Evolutionary conservation across 306 rosid species (phyloP).

Genomic region (Rosa rugosa): DNA sequence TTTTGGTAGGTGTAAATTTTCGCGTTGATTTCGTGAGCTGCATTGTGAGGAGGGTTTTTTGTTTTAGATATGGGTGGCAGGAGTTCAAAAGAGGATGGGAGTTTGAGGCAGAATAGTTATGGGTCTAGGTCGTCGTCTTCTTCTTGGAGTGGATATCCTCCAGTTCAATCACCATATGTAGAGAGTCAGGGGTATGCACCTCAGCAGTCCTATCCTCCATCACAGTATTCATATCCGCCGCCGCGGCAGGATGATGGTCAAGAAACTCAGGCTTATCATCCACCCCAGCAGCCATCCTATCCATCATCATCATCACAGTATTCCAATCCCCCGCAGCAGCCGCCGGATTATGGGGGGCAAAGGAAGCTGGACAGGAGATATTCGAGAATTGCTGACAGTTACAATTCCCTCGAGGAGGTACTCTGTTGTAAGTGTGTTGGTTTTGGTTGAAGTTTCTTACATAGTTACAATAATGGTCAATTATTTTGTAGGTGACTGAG

Average conservation of each 20-base stretch:
- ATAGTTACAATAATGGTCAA: not conserved
- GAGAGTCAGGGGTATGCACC: slow-evolving; percentile 28
- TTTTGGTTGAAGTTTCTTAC: not conserved
- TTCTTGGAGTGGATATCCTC: slow-evolving; percentile 31
- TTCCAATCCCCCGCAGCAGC: not conserved
- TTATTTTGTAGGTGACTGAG: slow-evolving; percentile 63
- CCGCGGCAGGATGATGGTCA: not conserved
- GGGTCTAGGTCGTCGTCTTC: slow-evolving; percentile 25
- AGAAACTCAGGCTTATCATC: slow-evolving; percentile 15
- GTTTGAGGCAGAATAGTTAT: slow-evolving; percentile 40
- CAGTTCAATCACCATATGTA: slow-evolving; percentile 1
- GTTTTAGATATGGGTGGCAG: slow-evolving; percentile 53
- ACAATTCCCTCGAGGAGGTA: slow-evolving; percentile 74
- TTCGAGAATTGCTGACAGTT: slow-evolving; percentile 78
- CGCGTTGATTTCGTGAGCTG: not conserved
- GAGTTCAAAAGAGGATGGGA: slow-evolving; percentile 55
- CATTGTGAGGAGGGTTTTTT: slow-evolving; percentile 11
- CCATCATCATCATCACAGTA: slow-evolving; percentile 15
- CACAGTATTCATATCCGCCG: slow-evolving; percentile 20
- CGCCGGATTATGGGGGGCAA: slow-evolving; percentile 11
- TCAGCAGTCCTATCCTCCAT: slow-evolving; percentile 39
- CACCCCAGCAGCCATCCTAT: slow-evolving; percentile 28
- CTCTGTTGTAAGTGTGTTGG: too few relatives aligned
- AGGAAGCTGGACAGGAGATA: slow-evolving; percentile 65
- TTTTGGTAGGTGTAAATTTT: slow-evolving; percentile 8